Conservation (phyloP, 2,329 filamentous ascomycete species). For the Pseudopithomyces chartarum region DNA sequence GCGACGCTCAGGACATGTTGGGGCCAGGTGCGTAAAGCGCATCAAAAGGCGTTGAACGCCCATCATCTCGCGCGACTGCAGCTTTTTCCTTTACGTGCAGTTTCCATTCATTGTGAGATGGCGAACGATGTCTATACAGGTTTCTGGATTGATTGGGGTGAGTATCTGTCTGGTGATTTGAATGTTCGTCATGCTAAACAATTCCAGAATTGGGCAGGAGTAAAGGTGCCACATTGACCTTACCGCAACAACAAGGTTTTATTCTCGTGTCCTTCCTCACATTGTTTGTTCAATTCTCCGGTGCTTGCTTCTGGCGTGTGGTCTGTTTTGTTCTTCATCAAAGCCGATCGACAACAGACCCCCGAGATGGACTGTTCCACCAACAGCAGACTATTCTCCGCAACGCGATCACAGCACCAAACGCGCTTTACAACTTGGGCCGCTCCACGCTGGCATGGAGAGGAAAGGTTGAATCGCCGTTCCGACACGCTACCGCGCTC, state of each 20-base stretch:
- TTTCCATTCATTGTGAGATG: background rate
- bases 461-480: constrained; percentile 13
- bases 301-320: constrained; percentile 25
- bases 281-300: constrained; percentile 25
- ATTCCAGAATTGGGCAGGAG: constrained; percentile 17
- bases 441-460: constrained; percentile 19
- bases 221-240: constrained; percentile 23
- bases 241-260: constrained; percentile 16
- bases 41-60: background rate
- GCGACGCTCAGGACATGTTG: background rate
- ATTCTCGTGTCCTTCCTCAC: constrained; percentile 27
- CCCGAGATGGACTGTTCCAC: constrained; percentile 25
- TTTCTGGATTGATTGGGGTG: constrained; percentile 24
- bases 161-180: background rate
- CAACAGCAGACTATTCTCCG: constrained; percentile 29
- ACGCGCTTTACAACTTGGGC: constrained; percentile 20
- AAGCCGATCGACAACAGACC: constrained; percentile 15
- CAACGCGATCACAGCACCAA: constrained; percentile 24
- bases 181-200: background rate
- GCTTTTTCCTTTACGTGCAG: background rate
- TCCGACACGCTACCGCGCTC: constrained; percentile 14
- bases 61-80: background rate
- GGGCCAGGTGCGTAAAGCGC: background rate
- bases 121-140: constrained; percentile 15
- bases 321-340: constrained; percentile 28